Evolutionary conservation across 495 filamentous ascomycete genomes (phyloP).

Genomic region (Podospora anserina): DNA sequence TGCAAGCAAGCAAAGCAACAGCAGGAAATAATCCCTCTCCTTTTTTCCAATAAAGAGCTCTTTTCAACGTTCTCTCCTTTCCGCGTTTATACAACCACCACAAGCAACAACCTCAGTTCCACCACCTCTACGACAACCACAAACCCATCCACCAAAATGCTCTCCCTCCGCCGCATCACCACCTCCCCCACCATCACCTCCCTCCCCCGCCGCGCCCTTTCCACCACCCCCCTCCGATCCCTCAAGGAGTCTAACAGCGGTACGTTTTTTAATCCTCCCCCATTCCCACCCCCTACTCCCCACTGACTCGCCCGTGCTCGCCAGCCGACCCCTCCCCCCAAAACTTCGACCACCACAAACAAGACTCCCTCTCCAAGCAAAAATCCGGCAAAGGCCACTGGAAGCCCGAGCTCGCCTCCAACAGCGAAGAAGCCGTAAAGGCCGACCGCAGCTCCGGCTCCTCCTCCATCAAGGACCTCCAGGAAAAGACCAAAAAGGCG

Average conservation of each 20-base stretch:
- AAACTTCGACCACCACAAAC: slow-evolving; percentile 67
- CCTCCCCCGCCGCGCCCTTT: slow-evolving; percentile 12
- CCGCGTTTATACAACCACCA: neutral
- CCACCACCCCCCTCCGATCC: neutral
- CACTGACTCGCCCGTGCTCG: neutral
- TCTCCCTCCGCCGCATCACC: neutral
- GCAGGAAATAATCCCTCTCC: neutral
- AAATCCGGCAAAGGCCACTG: slow-evolving; percentile 76
- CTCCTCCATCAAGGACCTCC: slow-evolving; percentile 41
- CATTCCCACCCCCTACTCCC: neutral
- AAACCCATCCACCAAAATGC: neutral
- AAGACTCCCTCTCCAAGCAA: slow-evolving; percentile 63
- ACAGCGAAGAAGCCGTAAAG: slow-evolving; percentile 75
- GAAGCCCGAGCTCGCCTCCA: slow-evolving; percentile 74
- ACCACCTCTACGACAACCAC: neutral
- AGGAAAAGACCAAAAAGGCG: slow-evolving; percentile 49
- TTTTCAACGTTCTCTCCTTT: neutral
- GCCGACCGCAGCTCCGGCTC: slow-evolving; percentile 41
- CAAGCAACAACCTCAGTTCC: neutral
- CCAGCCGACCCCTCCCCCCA: slow-evolving; percentile 30
- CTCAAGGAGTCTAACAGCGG: slow-evolving; percentile 27
- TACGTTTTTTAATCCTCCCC: slow-evolving; percentile 11
- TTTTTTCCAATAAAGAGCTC: neutral
- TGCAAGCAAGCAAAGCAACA: neutral
- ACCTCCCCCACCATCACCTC: neutral